Evolutionary conservation across 2,329 filamentous ascomycete species (phyloP).

Genomic region (Pseudocercospora fijiensis): DNA sequence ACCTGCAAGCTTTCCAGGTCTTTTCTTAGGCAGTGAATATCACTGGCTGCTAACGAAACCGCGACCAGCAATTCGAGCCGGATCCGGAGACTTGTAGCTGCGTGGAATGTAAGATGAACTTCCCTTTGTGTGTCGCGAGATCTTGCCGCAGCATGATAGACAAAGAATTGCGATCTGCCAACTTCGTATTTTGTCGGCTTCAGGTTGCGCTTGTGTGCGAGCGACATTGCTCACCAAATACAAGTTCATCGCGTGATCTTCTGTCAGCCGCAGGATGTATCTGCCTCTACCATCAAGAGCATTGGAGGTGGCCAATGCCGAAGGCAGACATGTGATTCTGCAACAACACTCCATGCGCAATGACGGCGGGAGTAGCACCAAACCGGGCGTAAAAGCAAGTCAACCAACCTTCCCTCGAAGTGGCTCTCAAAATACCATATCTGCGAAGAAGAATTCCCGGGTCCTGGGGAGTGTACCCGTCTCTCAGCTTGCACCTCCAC

Average conservation of each 20-base stretch:
- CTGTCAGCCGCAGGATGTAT: conserved; percentile 5
- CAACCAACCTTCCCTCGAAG: background rate
- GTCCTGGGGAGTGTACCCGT: background rate
- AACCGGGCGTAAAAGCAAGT: background rate
- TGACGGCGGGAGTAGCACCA: background rate
- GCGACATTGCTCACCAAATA: background rate
- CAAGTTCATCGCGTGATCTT: background rate
- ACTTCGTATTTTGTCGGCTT: background rate
- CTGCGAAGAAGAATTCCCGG: conserved; percentile 6
- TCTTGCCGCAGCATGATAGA: background rate
- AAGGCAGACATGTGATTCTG: background rate
- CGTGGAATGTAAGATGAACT: conserved; percentile 1
- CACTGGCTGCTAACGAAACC: background rate
- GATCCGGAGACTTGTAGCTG: background rate
- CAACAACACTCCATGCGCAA: background rate
- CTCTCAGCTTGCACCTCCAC: conserved; percentile 1
- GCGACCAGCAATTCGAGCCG: background rate
- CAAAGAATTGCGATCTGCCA: background rate
- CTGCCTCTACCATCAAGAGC: conserved; percentile 1
- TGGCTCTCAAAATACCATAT: conserved; percentile 9
- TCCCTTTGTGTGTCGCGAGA: conserved; percentile 6
- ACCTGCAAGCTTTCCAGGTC: background rate
- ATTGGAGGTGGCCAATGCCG: background rate
- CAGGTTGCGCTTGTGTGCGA: background rate
- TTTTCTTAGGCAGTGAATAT: background rate